Conservation (phyloP, 768 basidiomycete genomes). For the Amanita rubescens region DNA sequence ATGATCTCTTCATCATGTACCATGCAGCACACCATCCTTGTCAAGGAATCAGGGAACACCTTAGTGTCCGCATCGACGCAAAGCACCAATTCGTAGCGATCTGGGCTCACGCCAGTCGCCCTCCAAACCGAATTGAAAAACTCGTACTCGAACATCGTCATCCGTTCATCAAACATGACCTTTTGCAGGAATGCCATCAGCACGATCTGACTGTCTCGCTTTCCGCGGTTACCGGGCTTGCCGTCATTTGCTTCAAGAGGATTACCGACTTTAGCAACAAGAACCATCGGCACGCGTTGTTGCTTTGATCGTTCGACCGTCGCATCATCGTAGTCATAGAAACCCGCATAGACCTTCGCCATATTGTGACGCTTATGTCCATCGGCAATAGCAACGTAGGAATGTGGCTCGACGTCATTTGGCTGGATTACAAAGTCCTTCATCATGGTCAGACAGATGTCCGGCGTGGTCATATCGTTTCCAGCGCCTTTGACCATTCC, state of each 20-base stretch:
- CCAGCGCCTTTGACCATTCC: constrained; percentile 98
- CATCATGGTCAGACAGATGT: constrained; percentile 96
- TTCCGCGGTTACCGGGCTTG: constrained; percentile 97
- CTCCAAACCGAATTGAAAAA: constrained; percentile 99
- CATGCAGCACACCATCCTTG: constrained; percentile 95
- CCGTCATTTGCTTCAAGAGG: constrained; percentile 80
- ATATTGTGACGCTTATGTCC: constrained; percentile 99
- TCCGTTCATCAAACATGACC: constrained; percentile 99
- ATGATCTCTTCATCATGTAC: constrained; percentile 96
- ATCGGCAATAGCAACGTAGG: constrained; percentile 97
- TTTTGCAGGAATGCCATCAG: constrained; percentile 98
- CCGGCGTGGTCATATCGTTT: constrained; percentile 83
- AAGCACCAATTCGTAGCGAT: constrained; percentile 90
- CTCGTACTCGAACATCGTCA: constrained; percentile 99
- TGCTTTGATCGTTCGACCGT: constrained; percentile 90
- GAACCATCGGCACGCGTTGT: constrained; percentile 91
- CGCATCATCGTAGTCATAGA: constrained; percentile 89
- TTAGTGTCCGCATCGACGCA: constrained; percentile 98
- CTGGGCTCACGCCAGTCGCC: constrained; percentile 90
- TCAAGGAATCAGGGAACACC: constrained; percentile 97
- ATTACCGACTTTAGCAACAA: constrained; percentile 95
- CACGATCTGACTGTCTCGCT: constrained; percentile 97
- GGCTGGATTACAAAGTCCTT: constrained; percentile 79
- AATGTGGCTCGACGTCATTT: constrained; percentile 85
- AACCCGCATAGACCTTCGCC: constrained; percentile 98